These are phyloP conservation scores for Paraurostyla sp. DNA, from an alignment of 73 alveolate genomes.

Conservation along the genomic window DNA sequence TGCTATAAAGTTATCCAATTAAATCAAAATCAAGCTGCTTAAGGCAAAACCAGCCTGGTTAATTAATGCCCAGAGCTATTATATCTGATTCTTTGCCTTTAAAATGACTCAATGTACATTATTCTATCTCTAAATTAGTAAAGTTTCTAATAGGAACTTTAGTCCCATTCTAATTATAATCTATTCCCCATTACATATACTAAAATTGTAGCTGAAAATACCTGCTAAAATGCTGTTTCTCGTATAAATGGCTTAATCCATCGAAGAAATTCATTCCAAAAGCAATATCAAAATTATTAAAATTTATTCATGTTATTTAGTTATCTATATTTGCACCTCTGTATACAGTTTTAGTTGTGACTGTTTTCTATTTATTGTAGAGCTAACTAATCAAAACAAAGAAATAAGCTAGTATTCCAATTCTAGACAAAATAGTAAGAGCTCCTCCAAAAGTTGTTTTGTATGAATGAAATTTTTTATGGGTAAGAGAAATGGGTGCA, in stretches of 20 bases:
- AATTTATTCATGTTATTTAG: neutral
- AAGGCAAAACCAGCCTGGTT: conserved; percentile 17
- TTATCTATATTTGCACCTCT: neutral
- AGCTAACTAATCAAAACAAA: neutral
- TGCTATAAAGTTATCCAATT: neutral
- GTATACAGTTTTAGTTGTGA: neutral
- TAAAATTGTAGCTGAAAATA: neutral
- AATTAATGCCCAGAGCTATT: neutral
- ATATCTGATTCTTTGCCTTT: neutral
- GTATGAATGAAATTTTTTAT: neutral
- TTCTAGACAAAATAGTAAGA: neutral
- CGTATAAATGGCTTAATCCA: neutral
- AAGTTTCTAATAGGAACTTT: neutral
- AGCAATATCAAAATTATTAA: neutral
- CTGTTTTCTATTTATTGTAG: neutral
- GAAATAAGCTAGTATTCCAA: neutral
- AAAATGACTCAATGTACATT: neutral
- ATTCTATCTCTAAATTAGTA: neutral
- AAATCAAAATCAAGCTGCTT: neutral
- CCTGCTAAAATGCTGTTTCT: neutral
- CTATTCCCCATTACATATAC: neutral
- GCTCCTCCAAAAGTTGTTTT: neutral
- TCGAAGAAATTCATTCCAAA: neutral
- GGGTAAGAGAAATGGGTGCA: neutral
- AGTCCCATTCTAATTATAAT: neutral